Conservation (phyloP, 202 grass and related monocot genomes). For the Setaria viridis region DNA sequence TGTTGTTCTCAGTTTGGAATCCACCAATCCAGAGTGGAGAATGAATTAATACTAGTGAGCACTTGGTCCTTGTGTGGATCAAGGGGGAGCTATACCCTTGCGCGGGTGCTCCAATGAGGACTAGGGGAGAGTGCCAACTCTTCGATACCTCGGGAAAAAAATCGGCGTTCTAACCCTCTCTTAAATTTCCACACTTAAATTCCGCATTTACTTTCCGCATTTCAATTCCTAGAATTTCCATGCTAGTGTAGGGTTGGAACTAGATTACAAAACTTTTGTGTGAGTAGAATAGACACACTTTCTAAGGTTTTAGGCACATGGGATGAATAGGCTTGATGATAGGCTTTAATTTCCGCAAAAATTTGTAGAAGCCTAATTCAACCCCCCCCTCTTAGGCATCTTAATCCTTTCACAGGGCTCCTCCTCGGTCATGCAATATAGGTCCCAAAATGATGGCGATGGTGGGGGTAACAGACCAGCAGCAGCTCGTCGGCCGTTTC, state of each 20-base stretch:
- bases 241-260: neutral
- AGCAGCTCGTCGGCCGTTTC: no score
- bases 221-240: neutral
- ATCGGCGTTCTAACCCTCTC: neutral
- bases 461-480: no score
- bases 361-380: neutral
- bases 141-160: neutral
- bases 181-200: no score
- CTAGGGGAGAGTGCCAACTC: neutral
- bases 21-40: neutral
- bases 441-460: no score
- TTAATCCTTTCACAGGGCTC: neutral
- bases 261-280: neutral
- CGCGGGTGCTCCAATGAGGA: neutral
- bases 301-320: neutral
- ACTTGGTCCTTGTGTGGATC: neutral
- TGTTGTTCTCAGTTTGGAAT: neutral
- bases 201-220: no score
- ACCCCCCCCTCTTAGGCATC: neutral
- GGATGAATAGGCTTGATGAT: neutral
- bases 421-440: no score
- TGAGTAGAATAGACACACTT: neutral
- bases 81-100: neutral
- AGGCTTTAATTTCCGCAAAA: neutral
- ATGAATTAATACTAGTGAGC: neutral